Conservation (phyloP, 1,284 basidiomycete species). For the Pyrrhoderma lamaoense region DNA sequence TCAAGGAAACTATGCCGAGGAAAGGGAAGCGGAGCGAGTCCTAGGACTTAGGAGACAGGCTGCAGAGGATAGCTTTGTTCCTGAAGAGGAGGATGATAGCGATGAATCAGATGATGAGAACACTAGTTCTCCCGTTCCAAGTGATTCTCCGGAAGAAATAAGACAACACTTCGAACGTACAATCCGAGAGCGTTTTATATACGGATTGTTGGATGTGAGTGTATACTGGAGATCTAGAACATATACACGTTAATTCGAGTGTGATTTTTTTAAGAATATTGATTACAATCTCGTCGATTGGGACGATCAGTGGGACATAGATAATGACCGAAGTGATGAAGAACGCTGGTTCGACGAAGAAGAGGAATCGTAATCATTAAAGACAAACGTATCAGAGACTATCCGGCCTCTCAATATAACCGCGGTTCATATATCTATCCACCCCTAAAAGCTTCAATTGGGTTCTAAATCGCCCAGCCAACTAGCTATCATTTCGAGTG, state of each 20-base stretch:
- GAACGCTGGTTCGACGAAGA: conserved; percentile 74
- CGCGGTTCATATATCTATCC: neutral
- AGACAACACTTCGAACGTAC: conserved; percentile 47
- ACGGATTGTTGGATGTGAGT: conserved; percentile 65
- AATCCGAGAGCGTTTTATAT: conserved; percentile 64
- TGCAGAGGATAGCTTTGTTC: conserved; percentile 40
- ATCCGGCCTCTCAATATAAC: neutral
- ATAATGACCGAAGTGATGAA: conserved; percentile 54
- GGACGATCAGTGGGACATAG: conserved; percentile 61
- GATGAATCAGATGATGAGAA: conserved; percentile 38
- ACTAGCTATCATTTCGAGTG: conserved; percentile 20
- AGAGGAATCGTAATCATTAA: conserved; percentile 32
- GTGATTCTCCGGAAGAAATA: conserved; percentile 41
- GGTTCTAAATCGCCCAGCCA: neutral
- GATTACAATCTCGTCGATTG: conserved; percentile 71
- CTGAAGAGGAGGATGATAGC: conserved; percentile 57
- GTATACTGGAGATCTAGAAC: conserved; percentile 3
- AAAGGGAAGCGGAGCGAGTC: conserved; percentile 58
- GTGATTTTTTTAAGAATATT: conserved; percentile 38
- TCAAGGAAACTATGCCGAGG: conserved; percentile 59
- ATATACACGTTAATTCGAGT: neutral
- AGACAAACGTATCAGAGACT: neutral
- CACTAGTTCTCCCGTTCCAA: conserved; percentile 24
- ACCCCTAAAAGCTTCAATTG: neutral
- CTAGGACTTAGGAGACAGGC: conserved; percentile 38